Conservation (phyloP, 768 basidiomycete species). For the Mycena galopus region DNA sequence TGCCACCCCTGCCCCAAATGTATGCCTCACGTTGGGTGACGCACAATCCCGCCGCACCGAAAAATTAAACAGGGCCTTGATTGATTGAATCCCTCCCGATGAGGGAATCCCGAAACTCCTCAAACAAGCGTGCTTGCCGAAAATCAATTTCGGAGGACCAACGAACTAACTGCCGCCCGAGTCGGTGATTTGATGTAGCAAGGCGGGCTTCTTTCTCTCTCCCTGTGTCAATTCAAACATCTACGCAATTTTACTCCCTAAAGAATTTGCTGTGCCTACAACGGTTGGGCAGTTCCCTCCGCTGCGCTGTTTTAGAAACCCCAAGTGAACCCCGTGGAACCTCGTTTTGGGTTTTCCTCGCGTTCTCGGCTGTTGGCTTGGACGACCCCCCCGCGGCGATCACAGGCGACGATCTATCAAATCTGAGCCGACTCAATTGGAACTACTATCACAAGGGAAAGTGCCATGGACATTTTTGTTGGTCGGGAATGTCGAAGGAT, state of each 20-base stretch:
- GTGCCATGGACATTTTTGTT: not conserved
- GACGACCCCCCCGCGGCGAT: too few species aligned
- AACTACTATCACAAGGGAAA: too few species aligned
- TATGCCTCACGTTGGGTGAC: not conserved
- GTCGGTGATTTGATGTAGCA: conserved; percentile 8
- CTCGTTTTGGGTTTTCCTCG: not conserved
- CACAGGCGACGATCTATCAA: not conserved
- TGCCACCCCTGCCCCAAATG: not conserved
- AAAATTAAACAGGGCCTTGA: too few species aligned
- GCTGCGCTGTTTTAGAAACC: not conserved
- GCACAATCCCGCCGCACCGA: not conserved
- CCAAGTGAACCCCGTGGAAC: not conserved
- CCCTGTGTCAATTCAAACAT: conserved; percentile 2
- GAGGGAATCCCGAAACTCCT: not conserved
- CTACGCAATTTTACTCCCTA: not conserved
- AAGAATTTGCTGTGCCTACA: conserved; percentile 8
- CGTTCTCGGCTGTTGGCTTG: conserved; percentile 5
- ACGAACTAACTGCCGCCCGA: not conserved
- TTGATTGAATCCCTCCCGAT: too few species aligned
- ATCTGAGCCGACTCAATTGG: conserved; percentile 4
- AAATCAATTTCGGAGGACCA: not conserved
- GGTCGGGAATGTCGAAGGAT: not conserved
- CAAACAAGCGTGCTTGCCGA: not conserved
- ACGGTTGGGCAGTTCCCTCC: not conserved
- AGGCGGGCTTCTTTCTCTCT: not conserved